Evolutionary conservation across 1,284 basidiomycete genomes (phyloP).

Genomic region (Austroboletus novae-zelandiae): DNA sequence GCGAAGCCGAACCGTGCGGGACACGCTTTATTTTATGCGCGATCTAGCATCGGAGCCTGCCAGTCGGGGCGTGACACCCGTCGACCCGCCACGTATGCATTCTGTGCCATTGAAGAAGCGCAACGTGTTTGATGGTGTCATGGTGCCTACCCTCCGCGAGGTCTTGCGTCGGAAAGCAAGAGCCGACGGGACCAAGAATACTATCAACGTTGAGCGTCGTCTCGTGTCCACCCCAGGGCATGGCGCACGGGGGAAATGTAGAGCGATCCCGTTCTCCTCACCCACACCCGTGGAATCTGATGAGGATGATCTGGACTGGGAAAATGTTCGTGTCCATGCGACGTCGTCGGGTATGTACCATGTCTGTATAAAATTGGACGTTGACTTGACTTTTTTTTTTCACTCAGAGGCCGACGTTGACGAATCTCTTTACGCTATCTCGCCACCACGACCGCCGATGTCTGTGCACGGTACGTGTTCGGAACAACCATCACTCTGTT

Average conservation of each 20-base stretch:
- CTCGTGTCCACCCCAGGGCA: background rate
- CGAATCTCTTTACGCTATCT: slow-evolving; percentile 10
- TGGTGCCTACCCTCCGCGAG: slow-evolving; percentile 22
- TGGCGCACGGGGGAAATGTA: background rate
- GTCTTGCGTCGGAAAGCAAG: slow-evolving; percentile 7
- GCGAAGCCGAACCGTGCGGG: slow-evolving; percentile 13
- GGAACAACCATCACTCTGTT: too few relatives aligned
- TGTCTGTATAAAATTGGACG: background rate
- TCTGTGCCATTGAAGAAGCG: slow-evolving; percentile 23
- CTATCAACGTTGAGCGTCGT: background rate
- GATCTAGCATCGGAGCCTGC: slow-evolving; percentile 27
- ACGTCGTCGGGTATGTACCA: slow-evolving; percentile 24
- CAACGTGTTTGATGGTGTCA: slow-evolving; percentile 27
- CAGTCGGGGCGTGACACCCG: slow-evolving; percentile 20
- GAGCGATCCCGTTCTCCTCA: background rate
- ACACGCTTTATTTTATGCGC: slow-evolving; percentile 12
- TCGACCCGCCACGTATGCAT: slow-evolving; percentile 10
- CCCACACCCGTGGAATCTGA: slow-evolving; percentile 11
- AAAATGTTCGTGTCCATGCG: slow-evolving; percentile 20
- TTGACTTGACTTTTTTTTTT: background rate
- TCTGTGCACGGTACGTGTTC: background rate
- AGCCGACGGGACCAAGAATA: background rate
- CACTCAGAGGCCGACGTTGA: slow-evolving; percentile 25
- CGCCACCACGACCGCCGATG: slow-evolving; percentile 1
- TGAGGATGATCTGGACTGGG: slow-evolving; percentile 36